Conservation (phyloP, 2,329 filamentous ascomycete species). For the Aureobasidium uvarum region DNA sequence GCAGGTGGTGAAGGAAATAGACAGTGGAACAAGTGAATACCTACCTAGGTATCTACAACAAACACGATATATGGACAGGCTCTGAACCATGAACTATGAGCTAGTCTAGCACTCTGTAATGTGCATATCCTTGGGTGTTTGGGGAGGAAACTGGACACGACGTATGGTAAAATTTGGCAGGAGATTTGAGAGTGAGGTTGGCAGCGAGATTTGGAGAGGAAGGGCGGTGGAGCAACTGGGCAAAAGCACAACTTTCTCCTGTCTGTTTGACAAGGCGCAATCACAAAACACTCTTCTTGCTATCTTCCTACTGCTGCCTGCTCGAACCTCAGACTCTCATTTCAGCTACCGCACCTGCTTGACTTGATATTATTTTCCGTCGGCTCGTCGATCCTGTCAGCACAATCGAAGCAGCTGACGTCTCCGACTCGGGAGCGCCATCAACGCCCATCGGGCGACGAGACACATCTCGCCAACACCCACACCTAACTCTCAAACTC, state of each 20-base stretch:
- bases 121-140: neutral
- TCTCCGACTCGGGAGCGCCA: neutral
- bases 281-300: neutral
- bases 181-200: neutral
- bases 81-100: neutral
- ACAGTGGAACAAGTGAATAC: neutral
- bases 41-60: neutral
- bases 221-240: neutral
- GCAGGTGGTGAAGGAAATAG: neutral
- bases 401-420: slow-evolving; percentile 17
- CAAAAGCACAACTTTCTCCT: slow-evolving; percentile 13
- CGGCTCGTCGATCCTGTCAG: neutral
- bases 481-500: neutral
- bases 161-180: neutral
- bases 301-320: neutral
- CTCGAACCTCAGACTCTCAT: slow-evolving; percentile 1
- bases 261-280: slow-evolving; percentile 17
- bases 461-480: slow-evolving; percentile 16
- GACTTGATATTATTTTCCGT: neutral
- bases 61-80: neutral
- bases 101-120: too few relatives aligned
- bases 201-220: neutral
- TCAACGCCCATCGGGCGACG: slow-evolving; percentile 12
- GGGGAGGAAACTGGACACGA: neutral
- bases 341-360: neutral